Conservation (phyloP, 805 yeast species). For the Candida coquimbonensis region DNA sequence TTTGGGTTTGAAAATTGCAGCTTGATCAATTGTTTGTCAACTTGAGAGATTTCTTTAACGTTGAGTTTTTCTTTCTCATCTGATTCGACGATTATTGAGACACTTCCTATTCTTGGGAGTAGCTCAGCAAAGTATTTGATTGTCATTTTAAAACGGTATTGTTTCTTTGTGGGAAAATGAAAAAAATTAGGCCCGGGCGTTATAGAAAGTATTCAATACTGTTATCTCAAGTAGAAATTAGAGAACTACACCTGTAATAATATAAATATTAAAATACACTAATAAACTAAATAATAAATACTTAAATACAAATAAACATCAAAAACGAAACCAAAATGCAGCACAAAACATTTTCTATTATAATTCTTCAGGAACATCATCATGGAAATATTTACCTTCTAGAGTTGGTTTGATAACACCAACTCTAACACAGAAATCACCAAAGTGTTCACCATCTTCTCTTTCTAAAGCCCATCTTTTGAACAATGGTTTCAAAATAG, state of each 20-base stretch:
- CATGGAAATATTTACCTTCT: constrained; percentile 93
- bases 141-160: neutral
- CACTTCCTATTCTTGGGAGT: constrained; percentile 12
- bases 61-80: neutral
- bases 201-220: too few relatives aligned
- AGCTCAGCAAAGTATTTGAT: constrained; percentile 8
- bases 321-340: neutral
- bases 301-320: neutral
- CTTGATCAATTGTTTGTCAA: constrained; percentile 3
- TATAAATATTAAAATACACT: neutral
- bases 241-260: neutral
- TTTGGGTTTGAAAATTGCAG: neutral
- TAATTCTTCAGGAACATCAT: constrained; percentile 63
- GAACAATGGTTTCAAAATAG: constrained; percentile 74
- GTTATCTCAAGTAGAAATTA: neutral
- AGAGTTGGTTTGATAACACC: constrained; percentile 85
- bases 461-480: constrained; percentile 93
- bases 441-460: constrained; percentile 87
- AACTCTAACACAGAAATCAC: constrained; percentile 82
- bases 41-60: neutral
- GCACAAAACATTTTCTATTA: neutral
- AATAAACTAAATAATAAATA: neutral
- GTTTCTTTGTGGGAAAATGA: neutral
- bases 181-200: neutral
- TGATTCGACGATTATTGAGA: constrained; percentile 10